Conservation (phyloP, 164 flowering plant species). For the Litsea cubeba region DNA sequence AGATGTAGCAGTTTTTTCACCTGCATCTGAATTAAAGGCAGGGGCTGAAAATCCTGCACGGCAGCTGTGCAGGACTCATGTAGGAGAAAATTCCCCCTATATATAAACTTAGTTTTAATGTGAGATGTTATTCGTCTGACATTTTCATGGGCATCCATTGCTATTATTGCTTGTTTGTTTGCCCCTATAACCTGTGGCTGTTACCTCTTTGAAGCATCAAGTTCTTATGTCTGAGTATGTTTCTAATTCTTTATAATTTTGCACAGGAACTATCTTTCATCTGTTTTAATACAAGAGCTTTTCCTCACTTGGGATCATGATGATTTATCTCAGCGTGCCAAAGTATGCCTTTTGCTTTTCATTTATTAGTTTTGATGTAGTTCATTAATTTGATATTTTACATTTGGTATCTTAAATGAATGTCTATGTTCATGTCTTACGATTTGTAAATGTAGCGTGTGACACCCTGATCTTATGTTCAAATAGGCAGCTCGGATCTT, state of each 20-base stretch:
- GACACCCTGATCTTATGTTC: slow-evolving; percentile 9
- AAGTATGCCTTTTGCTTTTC: slow-evolving; percentile 43
- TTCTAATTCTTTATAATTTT: neutral
- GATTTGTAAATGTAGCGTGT: neutral
- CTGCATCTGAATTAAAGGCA: too few relatives aligned
- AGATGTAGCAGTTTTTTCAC: too few relatives aligned
- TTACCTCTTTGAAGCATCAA: neutral
- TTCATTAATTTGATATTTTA: neutral
- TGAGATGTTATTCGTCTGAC: too few relatives aligned
- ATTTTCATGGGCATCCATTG: too few relatives aligned
- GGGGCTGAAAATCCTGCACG: too few relatives aligned
- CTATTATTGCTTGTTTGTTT: too few relatives aligned
- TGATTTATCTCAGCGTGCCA: slow-evolving; percentile 74
- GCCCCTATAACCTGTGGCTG: neutral
- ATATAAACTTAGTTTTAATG: too few relatives aligned
- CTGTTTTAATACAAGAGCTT: slow-evolving; percentile 89
- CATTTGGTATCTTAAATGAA: neutral
- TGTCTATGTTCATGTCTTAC: neutral
- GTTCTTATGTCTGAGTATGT: neutral
- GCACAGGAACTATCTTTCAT: slow-evolving; percentile 94
- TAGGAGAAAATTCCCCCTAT: too few relatives aligned
- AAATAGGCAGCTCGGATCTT: slow-evolving; percentile 88
- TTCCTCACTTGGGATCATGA: slow-evolving; percentile 99
- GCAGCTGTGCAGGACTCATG: too few relatives aligned
- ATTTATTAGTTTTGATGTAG: neutral